Evolutionary conservation across 176 grass and related monocot genomes (phyloP), one percentile per base, ranked within the genome.

Genomic region (Hyparrhenia diplandra): DNA sequence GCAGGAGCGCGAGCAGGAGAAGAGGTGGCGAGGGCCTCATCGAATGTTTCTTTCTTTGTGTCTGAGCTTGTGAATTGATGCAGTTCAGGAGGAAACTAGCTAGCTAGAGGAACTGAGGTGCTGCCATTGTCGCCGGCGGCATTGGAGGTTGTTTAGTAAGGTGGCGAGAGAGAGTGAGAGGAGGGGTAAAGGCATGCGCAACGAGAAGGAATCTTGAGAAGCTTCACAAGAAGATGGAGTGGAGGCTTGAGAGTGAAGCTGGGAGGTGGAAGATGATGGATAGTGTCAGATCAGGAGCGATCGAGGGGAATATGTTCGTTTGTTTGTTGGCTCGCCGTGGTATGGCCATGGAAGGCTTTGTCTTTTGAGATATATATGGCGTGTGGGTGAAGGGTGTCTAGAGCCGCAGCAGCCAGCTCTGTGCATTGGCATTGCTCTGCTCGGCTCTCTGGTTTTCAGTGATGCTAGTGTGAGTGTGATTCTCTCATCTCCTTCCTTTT

Each of bases 181-280:
- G 29, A 64, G 58, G 54, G 54, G 54, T 23, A 83, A 92, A 85
- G 78, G 90, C 49, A 55, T 83, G 79, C 8, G 66, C n/a, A n/a
- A n/a, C n/a, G n/a, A n/a, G n/a, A n/a, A n/a, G 88, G 90, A 91
- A 95, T 94, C 83, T 94, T 88, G 88, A 67, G 90, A 98, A 94
- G 85, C 84, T 93, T 92, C 95, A 94, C 72, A 80, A 57, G 86
- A 80, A 85, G 84, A 9, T 94, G 82, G 81, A 54, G 69, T 21
- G 32, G 63, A 83, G 80, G 67, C 90, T 95, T 99, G 88, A 95
- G 76, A 58, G 77, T 64, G 67, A 94, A 94, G 92, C 82, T 42
- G 34, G 67, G 10, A 20, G n/a, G 23, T 16, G 13, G 34, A 60
- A 30, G 54, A 35, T 74, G 57, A 60, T 25, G 65, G 17, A 36